Evolutionary conservation across 805 yeast species (phyloP), one percentile per base, ranked within the genome.

Genomic region (Teunomyces funiuensis): DNA sequence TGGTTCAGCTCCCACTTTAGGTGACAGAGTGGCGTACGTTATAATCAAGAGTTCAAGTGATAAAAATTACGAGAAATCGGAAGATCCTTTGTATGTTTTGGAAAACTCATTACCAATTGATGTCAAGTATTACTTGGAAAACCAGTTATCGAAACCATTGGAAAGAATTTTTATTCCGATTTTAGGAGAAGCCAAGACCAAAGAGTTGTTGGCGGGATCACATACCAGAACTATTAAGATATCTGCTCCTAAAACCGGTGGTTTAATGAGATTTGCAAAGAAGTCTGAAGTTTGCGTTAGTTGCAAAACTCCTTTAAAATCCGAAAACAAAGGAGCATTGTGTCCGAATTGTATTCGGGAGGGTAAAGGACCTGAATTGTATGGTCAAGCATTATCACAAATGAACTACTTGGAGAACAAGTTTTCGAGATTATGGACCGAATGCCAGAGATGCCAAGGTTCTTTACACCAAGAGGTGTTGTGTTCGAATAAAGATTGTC

Each of bases 21-120:
- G 99, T 43, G 99, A 93, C 60, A 86, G 99, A 66, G 98, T 93
- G 23, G 98, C 98, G 5, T 93, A 91, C 59, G 99, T 93, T 26
- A 90, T 93, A 44, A 84, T 87, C 51, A 79, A 80, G 55, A 67
- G 64, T 39, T 82, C 91, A 0, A 83, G 88, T 4, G 86, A 88
- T 43, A 90, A 88, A 59, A 85, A 90, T 48, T 95, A 90, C 63
- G 96, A 91, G 52, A 89, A 93, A 63, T 90, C 97, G 1, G 99
- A 93, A 63, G 99, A 93, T 57, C 99, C 99, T 2, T 66, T 91
- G 23, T 93, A 80, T 52, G 99, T 90, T 1, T 71, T 93, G 58
- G 98, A 93, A 52, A 83, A 93, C 61, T 88, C 93, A 15, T 66
- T 93, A 40, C 95, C 97, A 4, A 88, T 93, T 50, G 99, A 93